Conservation (phyloP, 2,329 filamentous ascomycete genomes). For the Sclerotinia subarctica region DNA sequence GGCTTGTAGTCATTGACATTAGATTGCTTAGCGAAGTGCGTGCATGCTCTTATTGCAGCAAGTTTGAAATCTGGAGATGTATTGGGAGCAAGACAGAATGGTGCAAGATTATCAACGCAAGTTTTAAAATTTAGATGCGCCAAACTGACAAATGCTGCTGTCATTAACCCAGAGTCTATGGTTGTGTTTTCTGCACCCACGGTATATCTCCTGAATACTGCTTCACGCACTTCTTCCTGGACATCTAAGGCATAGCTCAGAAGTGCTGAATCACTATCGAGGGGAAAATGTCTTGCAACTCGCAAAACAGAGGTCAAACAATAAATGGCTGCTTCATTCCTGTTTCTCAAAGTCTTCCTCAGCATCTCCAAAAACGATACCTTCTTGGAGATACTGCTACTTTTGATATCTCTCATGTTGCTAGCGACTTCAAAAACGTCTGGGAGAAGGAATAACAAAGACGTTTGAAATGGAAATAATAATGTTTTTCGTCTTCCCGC, state of each 20-base stretch:
- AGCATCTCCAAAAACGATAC: conserved; percentile 62
- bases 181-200: conserved; percentile 47
- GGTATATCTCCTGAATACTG: conserved; percentile 56
- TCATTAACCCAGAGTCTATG: conserved; percentile 63
- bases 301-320: conserved; percentile 62
- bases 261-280: conserved; percentile 55
- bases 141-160: conserved; percentile 63
- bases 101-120: conserved; percentile 54
- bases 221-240: conserved; percentile 64
- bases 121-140: conserved; percentile 59
- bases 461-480: conserved; percentile 61
- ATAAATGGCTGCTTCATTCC: conserved; percentile 64
- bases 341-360: conserved; percentile 60
- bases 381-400: conserved; percentile 61
- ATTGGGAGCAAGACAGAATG: conserved; percentile 54
- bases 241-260: conserved; percentile 68
- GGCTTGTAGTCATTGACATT: conserved; percentile 50
- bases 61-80: conserved; percentile 60
- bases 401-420: conserved; percentile 62
- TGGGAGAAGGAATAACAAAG: conserved; percentile 60
- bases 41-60: conserved; percentile 59
- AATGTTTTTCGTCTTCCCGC: conserved; percentile 53
- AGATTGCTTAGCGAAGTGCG: conserved; percentile 56
- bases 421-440: conserved; percentile 69
- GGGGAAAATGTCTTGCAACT: conserved; percentile 61